These are phyloP conservation scores for Acer negundo DNA, from an alignment of 345 rosid genomes.

Conservation along the genomic window DNA sequence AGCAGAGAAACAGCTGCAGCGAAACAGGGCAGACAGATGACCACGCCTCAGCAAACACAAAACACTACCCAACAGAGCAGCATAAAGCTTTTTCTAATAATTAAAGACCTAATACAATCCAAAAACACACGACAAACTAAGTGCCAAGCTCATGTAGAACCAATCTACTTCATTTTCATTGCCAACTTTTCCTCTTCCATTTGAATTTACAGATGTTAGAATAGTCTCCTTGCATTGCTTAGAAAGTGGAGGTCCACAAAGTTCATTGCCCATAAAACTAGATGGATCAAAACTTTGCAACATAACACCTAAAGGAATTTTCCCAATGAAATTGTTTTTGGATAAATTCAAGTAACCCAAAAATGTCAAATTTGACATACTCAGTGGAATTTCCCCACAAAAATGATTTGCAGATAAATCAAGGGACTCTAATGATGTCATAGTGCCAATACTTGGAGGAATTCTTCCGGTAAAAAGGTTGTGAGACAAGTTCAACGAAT, in stretches of 20 bases:
- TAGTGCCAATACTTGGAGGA: not conserved
- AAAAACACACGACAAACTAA: too few species aligned
- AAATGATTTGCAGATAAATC: not conserved
- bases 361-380: not conserved
- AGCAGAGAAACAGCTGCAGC: too few species aligned
- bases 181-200: not conserved
- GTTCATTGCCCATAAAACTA: not conserved
- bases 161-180: too few species aligned
- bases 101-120: too few species aligned
- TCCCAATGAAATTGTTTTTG: not conserved
- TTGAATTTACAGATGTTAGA: not conserved
- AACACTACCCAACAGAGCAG: too few species aligned
- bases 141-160: too few species aligned
- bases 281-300: not conserved
- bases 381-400: not conserved
- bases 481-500: not conserved
- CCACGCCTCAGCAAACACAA: too few species aligned
- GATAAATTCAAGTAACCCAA: not conserved
- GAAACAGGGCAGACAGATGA: too few species aligned
- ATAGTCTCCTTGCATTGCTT: not conserved
- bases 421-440: not conserved
- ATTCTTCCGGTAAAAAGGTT: not conserved
- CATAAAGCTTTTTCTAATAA: too few species aligned
- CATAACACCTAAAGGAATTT: not conserved
- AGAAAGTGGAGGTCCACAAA: not conserved